A percentile compares a stretch with the other conserved stretches of the same genome.
Evolutionary conservation across 352 stramenopile species (phyloP).

Genomic region (Aphanomyces euteiches): DNA sequence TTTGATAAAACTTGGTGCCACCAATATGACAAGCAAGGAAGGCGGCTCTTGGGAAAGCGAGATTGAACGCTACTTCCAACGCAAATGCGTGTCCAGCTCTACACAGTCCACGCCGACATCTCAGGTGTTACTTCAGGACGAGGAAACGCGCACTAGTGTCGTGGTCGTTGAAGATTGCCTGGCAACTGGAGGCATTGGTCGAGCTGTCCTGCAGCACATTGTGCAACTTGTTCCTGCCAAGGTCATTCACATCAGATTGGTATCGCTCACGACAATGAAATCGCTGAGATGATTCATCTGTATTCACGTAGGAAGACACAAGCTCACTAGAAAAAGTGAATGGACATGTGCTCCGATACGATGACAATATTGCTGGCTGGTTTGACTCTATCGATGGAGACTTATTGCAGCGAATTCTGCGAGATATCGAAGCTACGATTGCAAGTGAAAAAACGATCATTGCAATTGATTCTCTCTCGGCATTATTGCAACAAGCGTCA

Average conservation of each 20-base stretch:
- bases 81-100: conserved; percentile 9
- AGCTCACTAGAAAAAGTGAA: neutral
- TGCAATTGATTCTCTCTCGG: conserved; percentile 62
- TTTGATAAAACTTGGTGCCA: no score
- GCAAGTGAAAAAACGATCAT: conserved; percentile 43
- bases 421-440: neutral
- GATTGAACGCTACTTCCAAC: conserved; percentile 18
- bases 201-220: conserved; percentile 42
- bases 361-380: conserved; percentile 18
- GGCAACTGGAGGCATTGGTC: conserved; percentile 47
- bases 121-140: neutral
- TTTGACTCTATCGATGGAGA: neutral
- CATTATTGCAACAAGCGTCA: conserved; percentile 49
- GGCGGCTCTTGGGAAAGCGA: neutral
- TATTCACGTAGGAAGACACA: conserved; percentile 4
- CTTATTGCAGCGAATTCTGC: neutral
- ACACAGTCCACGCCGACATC: neutral
- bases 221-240: neutral
- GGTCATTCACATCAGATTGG: conserved; percentile 11
- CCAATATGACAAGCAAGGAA: no score
- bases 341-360: neutral
- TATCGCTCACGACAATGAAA: neutral
- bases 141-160: conserved; percentile 20
- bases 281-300: neutral
- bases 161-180: conserved; percentile 66